Percentiles rank a stretch among this genome's conserved stretches.
phyloP scores from a whole-genome alignment of 768 basidiomycete species.

The Xerocomus potaroensis region DNA sequence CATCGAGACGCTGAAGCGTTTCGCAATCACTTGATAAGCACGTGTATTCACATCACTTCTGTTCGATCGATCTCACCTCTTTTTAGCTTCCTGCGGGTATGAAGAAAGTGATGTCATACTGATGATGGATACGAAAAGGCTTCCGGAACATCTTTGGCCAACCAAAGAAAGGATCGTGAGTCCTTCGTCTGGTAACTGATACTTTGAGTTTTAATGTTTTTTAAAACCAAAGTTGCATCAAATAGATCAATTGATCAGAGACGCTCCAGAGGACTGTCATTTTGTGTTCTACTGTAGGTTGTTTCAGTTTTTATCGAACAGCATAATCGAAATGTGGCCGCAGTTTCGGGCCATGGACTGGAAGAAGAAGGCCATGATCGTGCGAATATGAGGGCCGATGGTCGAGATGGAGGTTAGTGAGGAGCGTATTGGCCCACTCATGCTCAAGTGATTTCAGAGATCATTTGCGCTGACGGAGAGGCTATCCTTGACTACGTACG shows the following conservation, averaged over 20 bases:
- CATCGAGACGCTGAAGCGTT: constrained; percentile 20
- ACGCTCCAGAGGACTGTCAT: constrained; percentile 37
- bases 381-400: constrained; percentile 40
- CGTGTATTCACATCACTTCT: background rate
- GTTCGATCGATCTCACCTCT: constrained; percentile 1
- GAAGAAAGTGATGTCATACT: constrained; percentile 36
- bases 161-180: constrained; percentile 44
- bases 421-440: background rate
- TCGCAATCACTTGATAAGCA: constrained; percentile 16
- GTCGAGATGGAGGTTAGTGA: constrained; percentile 44
- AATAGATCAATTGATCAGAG: constrained; percentile 40
- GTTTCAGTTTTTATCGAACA: too few relatives aligned
- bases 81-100: constrained; percentile 37
- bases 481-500: constrained; percentile 25
- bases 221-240: constrained; percentile 37
- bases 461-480: constrained; percentile 15
- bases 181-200: too few relatives aligned
- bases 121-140: constrained; percentile 36
- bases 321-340: background rate
- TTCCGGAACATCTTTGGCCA: constrained; percentile 35
- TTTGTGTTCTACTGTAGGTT: constrained; percentile 55
- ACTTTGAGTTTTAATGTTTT: too few relatives aligned
- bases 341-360: constrained; percentile 22
- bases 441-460: constrained; percentile 13
- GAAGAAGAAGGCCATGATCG: constrained; percentile 22